Base-by-base conservation (phyloP, 495 filamentous ascomycete species). In the Neurospora sp. region DNA sequence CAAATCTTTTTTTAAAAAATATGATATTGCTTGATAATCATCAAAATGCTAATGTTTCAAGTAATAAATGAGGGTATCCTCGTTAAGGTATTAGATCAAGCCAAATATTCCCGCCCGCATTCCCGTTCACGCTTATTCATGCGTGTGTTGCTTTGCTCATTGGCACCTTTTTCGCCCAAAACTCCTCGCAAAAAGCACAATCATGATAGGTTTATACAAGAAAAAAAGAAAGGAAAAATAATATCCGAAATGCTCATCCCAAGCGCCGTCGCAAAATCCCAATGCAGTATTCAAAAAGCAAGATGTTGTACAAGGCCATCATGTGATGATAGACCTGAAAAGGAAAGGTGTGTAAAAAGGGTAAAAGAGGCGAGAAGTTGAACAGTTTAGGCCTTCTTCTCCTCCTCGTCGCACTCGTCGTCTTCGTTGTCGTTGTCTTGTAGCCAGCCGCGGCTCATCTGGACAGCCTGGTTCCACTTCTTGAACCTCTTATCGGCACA, bases 401-500 rank as follows among this genome's bases (percentile, higher is more conserved):
- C 18, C 22, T 53, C 20, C 41, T 37, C 40, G 27, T 71, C 39
- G 20, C 27, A 27, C 37, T 61, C 39, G 1, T 38, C 59, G 16
- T 44, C 42, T 69, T 42, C 70, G 65, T 65, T 72, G 18, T 69
- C 73, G 22, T 72, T 6, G 22, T 77, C 72, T 16, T 82, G 81
- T 69, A 92, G 83, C 94, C 94, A 97, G 59, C 94, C 94, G 73
- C 88, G 89, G 75, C 92, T 92, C 91, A 96, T 97, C 79, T 96
- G 89, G 14, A 98, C 94, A 3, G 94, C 94, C 77, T 92, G 89
- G 71, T 88, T 86, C 94, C 94, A 98, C 76, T 89, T 89, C 71
- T 84, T 87, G 76, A 94, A 96, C 90, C 94, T 88, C 78, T 84
- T 85, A 16, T 79, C 81, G 53, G 90, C 90, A 78, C 89, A 83